Percentiles rank a stretch among this genome's conserved stretches.
phyloP scores from a whole-genome alignment of 345 rosid species.

The Euclidium syriacum region DNA sequence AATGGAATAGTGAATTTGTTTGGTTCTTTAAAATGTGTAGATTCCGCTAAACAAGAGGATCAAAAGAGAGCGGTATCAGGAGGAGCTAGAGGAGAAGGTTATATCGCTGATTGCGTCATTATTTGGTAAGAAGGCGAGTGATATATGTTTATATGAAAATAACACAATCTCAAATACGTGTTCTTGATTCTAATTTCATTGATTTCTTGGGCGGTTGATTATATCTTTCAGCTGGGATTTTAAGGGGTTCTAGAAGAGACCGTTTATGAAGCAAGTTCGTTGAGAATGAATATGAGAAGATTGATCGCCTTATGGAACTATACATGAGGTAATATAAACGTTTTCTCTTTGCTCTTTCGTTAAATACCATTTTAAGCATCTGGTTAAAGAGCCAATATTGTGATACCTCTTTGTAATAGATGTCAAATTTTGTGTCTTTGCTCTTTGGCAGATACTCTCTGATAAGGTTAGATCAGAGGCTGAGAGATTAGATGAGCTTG shows the following conservation, averaged over 20 bases:
- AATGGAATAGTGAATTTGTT: slow-evolving; percentile 1
- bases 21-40: slow-evolving; percentile 36
- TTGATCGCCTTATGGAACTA: slow-evolving; percentile 93
- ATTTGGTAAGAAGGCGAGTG: slow-evolving; percentile 76
- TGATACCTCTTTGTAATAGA: too few species aligned
- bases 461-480: slow-evolving; percentile 77
- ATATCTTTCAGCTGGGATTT: slow-evolving; percentile 62
- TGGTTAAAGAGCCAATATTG: neutral
- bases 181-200: slow-evolving; percentile 5
- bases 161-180: neutral
- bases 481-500: slow-evolving; percentile 56
- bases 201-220: slow-evolving; percentile 1
- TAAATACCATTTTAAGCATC: neutral
- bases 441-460: slow-evolving; percentile 59
- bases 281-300: slow-evolving; percentile 94
- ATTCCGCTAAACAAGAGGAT: slow-evolving; percentile 84
- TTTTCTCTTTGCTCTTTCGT: neutral
- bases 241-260: slow-evolving; percentile 89
- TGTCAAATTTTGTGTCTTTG: slow-evolving; percentile 9
- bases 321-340: slow-evolving; percentile 56
- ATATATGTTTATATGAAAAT: slow-evolving; percentile 6
- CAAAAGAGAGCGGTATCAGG: slow-evolving; percentile 77
- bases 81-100: slow-evolving; percentile 86
- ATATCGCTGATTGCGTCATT: slow-evolving; percentile 78
- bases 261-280: slow-evolving; percentile 86